Evolutionary conservation across 805 yeast genomes (phyloP).

Genomic region (Kazachstania kunashirensis): DNA sequence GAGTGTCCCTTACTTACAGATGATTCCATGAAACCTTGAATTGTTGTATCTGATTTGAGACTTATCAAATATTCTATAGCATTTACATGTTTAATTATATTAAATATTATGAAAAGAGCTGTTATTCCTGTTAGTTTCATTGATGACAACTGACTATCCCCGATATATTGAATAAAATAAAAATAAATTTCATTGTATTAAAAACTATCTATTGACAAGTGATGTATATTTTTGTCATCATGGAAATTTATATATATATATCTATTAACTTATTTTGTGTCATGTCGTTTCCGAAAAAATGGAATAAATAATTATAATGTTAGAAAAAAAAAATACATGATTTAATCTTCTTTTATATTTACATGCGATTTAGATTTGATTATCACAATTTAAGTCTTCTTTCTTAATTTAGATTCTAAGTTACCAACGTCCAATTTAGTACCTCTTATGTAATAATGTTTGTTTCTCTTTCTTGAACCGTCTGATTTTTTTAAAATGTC

Average conservation of each 20-base stretch:
- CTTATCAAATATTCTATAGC: conserved; percentile 39
- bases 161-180: no score
- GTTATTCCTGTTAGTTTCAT: background rate
- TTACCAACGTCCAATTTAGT: conserved; percentile 69
- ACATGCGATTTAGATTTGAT: no score
- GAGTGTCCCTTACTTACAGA: conserved; percentile 29
- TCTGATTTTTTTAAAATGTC: conserved; percentile 63
- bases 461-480: conserved; percentile 62
- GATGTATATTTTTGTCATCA: no score
- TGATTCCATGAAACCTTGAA: conserved; percentile 39
- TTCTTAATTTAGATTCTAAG: conserved; percentile 39
- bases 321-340: no score
- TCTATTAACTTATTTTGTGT: no score
- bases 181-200: no score
- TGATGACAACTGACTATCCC: no score
- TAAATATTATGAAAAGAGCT: background rate
- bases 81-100: background rate
- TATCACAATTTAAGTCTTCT: conserved; percentile 20
- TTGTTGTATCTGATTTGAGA: conserved; percentile 39
- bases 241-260: no score
- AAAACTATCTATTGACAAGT: no score
- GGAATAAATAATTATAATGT: no score
- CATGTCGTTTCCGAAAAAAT: no score
- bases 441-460: conserved; percentile 84
- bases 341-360: no score